Conservation (phyloP, 441 rosid genomes). For the Arabidopsis hybrid region DNA sequence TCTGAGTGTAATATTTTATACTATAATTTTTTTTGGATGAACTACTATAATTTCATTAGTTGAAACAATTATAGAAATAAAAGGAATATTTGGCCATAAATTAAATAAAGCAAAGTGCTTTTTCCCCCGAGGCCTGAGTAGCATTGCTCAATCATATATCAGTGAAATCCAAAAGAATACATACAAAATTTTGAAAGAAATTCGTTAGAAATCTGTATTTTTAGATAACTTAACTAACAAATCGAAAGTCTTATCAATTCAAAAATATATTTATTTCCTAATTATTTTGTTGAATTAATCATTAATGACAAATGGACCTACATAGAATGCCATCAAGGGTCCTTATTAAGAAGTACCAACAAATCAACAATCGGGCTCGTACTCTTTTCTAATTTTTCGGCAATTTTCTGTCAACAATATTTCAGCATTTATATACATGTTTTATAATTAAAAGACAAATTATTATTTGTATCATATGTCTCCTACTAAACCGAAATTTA, state of each 20-base stretch:
- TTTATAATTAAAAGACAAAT: not conserved
- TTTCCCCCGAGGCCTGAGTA: no score
- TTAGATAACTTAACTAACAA: not conserved
- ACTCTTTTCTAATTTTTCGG: conserved; percentile 39
- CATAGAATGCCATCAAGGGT: conserved; percentile 15
- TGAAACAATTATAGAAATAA: not conserved
- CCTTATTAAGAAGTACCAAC: conserved; percentile 32
- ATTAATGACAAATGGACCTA: conserved; percentile 35
- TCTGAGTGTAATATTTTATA: no score
- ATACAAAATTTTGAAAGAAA: not conserved
- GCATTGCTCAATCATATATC: not conserved
- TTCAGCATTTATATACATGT: conserved; percentile 29
- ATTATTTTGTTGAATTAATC: not conserved
- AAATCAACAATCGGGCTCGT: conserved; percentile 27
- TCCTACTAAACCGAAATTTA: conserved; percentile 5
- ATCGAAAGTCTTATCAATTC: not conserved
- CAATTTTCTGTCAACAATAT: conserved; percentile 35
- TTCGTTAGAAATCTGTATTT: not conserved
- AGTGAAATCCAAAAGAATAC: not conserved
- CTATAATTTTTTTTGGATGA: no score
- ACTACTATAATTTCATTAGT: not conserved
- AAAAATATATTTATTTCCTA: not conserved
- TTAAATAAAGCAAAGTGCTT: not conserved
- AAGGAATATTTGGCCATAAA: not conserved
- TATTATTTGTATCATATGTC: not conserved